Evolutionary conservation across 768 basidiomycete species (phyloP), one percentile per base, ranked within the genome.

Genomic region (Phlebiopsis flavidoalba): DNA sequence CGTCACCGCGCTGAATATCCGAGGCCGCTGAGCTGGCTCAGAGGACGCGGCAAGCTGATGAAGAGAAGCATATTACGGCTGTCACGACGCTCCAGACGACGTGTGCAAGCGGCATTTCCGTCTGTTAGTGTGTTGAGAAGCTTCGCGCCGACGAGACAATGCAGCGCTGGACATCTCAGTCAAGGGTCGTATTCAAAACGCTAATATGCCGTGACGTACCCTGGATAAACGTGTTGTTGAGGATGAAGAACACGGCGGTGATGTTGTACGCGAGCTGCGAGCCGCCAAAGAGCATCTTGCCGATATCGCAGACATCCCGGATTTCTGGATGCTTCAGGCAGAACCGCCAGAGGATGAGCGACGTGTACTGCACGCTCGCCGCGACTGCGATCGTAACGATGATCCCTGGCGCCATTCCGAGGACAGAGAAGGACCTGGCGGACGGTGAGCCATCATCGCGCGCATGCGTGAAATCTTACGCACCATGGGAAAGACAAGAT

Each of bases 191-290:
- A 59, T 36, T 19, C 19, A 4, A 56, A 14, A 35, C 24, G 11
- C 15, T 6, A 22, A 21, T 53, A n/a, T 19, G 26, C 26, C 63
- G 59, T 17, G 35, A 59, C 64, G 3, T 19, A 72, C 79, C 81
- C 75, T 80, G 79, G 45, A 80, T 81, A 71, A 82, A 81, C 17
- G 79, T 79, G 66, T 83, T 84, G 70, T 84, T 84, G 48, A 81
- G 68, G 51, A 83, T 70, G 66, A 84, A 79, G 72, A 84, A 80
- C 33, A 81, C 69, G 3, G 77, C 78, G 0, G 82, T 82, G 35
- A 76, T 63, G 54, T 83, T 80, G 69, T 81, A 83, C 2, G 80
- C 82, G 49, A 75, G 60, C 46, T 77, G 63, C 0, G 80, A 80
- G 36, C 80, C 76, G 11, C 78, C 76, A 55, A 80, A 82, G 35